Evolutionary conservation across 345 rosid species (phyloP), one percentile per base, ranked within the genome.

Genomic region (Triadica sebifera): DNA sequence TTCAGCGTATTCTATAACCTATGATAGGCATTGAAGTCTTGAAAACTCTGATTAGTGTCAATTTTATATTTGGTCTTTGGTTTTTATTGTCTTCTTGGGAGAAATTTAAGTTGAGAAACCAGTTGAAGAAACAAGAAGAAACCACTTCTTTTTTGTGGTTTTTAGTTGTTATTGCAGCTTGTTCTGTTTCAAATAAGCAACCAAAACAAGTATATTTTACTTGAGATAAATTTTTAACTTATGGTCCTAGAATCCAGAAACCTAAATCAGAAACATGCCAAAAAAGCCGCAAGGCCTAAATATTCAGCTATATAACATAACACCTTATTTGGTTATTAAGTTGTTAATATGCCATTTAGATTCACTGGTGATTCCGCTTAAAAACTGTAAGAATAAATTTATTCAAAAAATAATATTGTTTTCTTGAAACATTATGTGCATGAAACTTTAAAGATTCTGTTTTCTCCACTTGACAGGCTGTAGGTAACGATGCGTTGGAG

Each of bases 401-500:
- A 8, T 65, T 65, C 5, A 67, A 7, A 8, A 64, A 4, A 34
- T 16, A 37, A 16, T 37, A 4, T 37, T 38, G 5, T 37, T 29
- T 73, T 39, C 62, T 43, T 24, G 16, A 25, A 65, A 39, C 16
- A 56, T 29, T 43, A 20, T 25, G 39, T n/a, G 38, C 17, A 11
- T 29, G 13, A 51, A 11, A 25, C 34, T 50, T n/a, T 20, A 19
- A 29, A 29, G 12, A 58, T 22, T 25, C 45, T 43, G 5, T 71
- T 15, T 45, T 65, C 37, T 79, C 71, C 58, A 43, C 47, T 58
- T 69, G 37, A 19, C 79, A 94, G 97, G 90, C 80, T 63, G 89
- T 41, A 34, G 84, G 87, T 6, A 70, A 73, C 58, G 89, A 84
- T 82, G 97, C 93, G 66, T 66, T 89, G 86, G 85, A 80, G 66